A percentile compares a stretch with the other conserved stretches of the same genome.
phyloP scores from a whole-genome alignment of 106 monocot genomes.

The Allium fistulosum region DNA sequence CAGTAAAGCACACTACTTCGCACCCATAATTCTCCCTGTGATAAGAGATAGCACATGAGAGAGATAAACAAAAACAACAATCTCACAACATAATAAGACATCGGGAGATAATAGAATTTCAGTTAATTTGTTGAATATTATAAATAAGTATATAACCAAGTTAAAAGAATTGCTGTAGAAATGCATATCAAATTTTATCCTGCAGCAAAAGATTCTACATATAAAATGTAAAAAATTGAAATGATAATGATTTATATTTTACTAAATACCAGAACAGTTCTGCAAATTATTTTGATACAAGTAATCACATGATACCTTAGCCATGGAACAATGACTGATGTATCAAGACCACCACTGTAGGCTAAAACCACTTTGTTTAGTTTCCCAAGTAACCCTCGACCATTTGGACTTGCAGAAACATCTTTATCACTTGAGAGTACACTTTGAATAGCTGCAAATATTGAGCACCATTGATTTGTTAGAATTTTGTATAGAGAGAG shows the following conservation, averaged over 20 bases:
- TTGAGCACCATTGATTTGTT: neutral
- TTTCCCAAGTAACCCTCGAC: constrained; percentile 52
- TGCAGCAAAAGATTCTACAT: no score
- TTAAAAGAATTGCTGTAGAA: no score
- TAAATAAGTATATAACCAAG: no score
- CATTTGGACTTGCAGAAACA: constrained; percentile 13
- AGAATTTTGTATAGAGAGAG: no score
- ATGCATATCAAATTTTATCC: no score
- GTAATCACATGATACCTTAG: constrained; percentile 41
- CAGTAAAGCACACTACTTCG: constrained; percentile 97
- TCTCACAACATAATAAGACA: neutral
- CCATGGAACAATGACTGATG: constrained; percentile 98
- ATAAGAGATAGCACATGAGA: constrained; percentile 1
- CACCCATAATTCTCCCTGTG: constrained; percentile 98
- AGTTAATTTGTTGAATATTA: no score
- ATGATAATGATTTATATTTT: no score
- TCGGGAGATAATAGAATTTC: no score
- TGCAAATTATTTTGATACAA: neutral
- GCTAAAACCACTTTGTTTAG: constrained; percentile 93
- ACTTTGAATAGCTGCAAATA: constrained; percentile 14
- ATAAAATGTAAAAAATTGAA: no score
- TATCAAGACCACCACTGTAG: constrained; percentile 98
- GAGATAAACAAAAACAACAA: neutral
- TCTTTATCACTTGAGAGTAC: constrained; percentile 2
- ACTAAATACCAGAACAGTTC: no score